A percentile compares a stretch with the other conserved stretches of the same genome.
These are phyloP conservation scores for Epichloe gansuensis DNA, from an alignment of 2,329 filamentous ascomycete species.

Conservation along the genomic window DNA sequence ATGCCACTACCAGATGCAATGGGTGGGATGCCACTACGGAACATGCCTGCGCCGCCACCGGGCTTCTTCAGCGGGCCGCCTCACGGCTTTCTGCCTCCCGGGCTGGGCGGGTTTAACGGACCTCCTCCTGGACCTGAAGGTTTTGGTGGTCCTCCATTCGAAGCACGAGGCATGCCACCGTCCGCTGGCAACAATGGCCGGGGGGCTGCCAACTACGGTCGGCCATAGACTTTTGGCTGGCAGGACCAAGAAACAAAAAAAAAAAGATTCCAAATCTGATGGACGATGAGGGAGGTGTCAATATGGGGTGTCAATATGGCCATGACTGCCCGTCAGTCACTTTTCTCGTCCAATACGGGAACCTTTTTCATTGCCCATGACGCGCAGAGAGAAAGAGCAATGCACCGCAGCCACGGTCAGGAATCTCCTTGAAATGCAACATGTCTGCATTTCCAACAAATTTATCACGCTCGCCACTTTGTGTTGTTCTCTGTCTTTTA, in stretches of 20 bases:
- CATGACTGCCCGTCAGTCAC: too few relatives aligned
- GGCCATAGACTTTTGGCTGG: conserved; percentile 13
- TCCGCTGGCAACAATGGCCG: conserved; percentile 30
- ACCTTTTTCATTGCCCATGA: too few relatives aligned
- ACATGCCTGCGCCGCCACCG: conserved; percentile 42
- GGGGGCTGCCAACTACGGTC: conserved; percentile 20
- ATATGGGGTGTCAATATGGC: too few relatives aligned
- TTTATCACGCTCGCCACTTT: too few relatives aligned
- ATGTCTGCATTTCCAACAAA: too few relatives aligned
- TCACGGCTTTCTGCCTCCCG: conserved; percentile 41
- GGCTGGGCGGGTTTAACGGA: conserved; percentile 44
- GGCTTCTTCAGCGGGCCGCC: conserved; percentile 41
- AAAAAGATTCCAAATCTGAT: neutral
- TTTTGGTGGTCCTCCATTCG: conserved; percentile 37
- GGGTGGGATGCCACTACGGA: conserved; percentile 37
- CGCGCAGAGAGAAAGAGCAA: too few relatives aligned
- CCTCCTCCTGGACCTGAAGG: conserved; percentile 32
- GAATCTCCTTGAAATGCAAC: too few relatives aligned
- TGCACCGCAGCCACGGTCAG: too few relatives aligned
- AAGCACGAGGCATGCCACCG: conserved; percentile 40
- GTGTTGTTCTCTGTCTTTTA: too few relatives aligned
- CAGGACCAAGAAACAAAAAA: neutral
- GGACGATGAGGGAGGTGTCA: too few relatives aligned
- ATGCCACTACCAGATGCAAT: conserved; percentile 36
- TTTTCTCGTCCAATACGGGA: too few relatives aligned